These are phyloP conservation scores for Blepharisma japonicum DNA, from an alignment of 73 alveolate species.

Conservation along the genomic window DNA sequence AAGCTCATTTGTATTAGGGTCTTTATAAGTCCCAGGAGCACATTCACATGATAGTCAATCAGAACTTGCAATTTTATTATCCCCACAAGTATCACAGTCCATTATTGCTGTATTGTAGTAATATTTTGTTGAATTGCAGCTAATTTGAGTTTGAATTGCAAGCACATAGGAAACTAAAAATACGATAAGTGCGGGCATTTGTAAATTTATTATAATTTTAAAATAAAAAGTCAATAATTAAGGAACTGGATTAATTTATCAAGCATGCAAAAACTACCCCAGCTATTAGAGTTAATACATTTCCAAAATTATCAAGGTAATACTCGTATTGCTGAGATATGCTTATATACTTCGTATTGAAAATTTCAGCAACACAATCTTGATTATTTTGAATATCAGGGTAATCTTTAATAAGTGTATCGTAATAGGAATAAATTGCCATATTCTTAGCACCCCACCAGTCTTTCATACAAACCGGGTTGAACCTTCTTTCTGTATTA, in stretches of 20 bases:
- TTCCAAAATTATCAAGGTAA: no score
- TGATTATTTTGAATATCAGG: no score
- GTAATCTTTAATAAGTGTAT: no score
- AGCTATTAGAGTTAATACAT: no score
- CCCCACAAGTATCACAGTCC: constrained; percentile 19
- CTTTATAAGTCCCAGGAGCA: constrained; percentile 25
- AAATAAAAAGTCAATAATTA: no score
- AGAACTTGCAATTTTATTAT: constrained; percentile 11
- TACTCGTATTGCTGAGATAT: no score
- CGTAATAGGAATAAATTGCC: no score
- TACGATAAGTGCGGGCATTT: background rate
- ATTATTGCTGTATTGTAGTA: constrained; percentile 23
- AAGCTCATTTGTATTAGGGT: background rate
- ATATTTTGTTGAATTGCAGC: background rate
- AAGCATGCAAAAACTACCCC: no score
- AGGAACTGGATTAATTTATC: no score
- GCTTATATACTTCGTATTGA: no score
- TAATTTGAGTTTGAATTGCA: background rate
- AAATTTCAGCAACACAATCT: no score
- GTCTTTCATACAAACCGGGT: background rate
- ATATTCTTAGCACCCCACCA: constrained; percentile 1
- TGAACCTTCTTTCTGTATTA: background rate
- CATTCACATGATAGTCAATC: constrained; percentile 17
- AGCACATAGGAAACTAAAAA: background rate
- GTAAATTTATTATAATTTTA: no score